Evolutionary conservation across 257 asterid genomes (phyloP).

Genomic region (Anisodus tanguticus): DNA sequence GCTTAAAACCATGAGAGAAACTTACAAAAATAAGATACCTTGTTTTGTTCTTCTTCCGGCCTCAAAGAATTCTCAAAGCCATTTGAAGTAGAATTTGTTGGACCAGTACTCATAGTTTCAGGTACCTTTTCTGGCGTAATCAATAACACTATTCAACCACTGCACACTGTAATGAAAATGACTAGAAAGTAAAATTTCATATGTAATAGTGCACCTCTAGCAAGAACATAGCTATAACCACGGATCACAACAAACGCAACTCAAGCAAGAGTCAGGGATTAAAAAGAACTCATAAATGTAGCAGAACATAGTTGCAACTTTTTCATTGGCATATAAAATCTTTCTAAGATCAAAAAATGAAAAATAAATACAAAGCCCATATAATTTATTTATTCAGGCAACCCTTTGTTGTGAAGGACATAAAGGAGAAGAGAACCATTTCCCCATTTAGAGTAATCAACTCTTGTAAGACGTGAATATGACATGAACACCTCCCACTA

Average conservation of each 20-base stretch:
- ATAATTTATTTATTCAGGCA: neutral
- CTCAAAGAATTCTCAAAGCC: constrained; percentile 52
- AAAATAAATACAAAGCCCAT: neutral
- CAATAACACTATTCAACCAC: neutral
- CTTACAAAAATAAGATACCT: constrained; percentile 47
- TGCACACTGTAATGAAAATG: constrained; percentile 21
- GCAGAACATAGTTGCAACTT: neutral
- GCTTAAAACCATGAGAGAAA: constrained; percentile 3
- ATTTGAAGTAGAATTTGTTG: constrained; percentile 40
- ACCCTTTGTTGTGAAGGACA: neutral
- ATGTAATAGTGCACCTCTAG: neutral
- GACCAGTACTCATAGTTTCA: constrained; percentile 52
- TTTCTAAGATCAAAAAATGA: neutral
- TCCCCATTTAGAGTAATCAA: neutral
- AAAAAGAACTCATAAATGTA: neutral
- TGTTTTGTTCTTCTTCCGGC: constrained; percentile 55
- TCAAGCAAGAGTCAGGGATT: neutral
- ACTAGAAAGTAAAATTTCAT: neutral
- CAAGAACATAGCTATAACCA: constrained; percentile 19
- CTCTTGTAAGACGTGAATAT: neutral
- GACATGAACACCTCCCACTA: neutral
- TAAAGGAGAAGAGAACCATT: constrained; percentile 17
- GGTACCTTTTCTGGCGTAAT: constrained; percentile 17
- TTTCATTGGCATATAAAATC: neutral
- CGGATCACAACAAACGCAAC: neutral